phyloP scores from a whole-genome alignment of 345 rosid genomes.

The Euphorbia tirucalli region DNA sequence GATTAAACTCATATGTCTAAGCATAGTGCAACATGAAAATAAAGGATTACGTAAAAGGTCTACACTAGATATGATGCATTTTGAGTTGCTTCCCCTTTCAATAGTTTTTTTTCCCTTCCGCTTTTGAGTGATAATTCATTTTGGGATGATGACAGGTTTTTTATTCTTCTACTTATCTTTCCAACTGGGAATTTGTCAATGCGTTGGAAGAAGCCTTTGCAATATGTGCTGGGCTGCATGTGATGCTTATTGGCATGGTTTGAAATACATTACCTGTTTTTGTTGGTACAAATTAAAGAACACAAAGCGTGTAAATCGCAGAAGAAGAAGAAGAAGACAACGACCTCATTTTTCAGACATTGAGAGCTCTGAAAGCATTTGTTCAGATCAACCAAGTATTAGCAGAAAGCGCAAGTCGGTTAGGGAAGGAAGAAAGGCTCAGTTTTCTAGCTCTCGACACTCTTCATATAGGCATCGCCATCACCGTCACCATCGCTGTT shows the following conservation, averaged over 20 bases:
- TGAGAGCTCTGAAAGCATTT: conserved; percentile 11
- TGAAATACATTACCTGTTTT: conserved; percentile 38
- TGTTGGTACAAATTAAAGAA: conserved; percentile 15
- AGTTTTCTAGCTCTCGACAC: background rate
- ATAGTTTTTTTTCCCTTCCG: too few species aligned
- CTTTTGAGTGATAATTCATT: background rate
- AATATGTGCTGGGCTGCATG: conserved; percentile 68
- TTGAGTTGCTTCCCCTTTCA: background rate
- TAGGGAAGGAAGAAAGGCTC: conserved; percentile 21
- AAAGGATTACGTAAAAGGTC: too few species aligned
- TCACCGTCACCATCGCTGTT: conserved; percentile 21
- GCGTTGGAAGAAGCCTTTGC: conserved; percentile 53
- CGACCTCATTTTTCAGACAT: conserved; percentile 3
- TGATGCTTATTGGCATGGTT: conserved; percentile 48
- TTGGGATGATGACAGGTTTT: conserved; percentile 38
- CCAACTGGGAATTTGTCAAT: conserved; percentile 63
- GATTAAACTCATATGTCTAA: too few species aligned
- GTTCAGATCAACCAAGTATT: background rate
- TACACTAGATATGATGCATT: too few species aligned
- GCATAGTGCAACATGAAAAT: too few species aligned
- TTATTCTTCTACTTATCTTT: conserved; percentile 62
- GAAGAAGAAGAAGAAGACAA: conserved; percentile 29
- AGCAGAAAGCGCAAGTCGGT: conserved; percentile 2
- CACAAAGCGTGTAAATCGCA: conserved; percentile 3
- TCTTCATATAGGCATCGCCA: conserved; percentile 20